Percentiles rank a stretch among this genome's conserved stretches.
These are phyloP conservation scores for Alternaria gansuensis DNA, from an alignment of 2,329 filamentous ascomycete species.

Conservation along the genomic window DNA sequence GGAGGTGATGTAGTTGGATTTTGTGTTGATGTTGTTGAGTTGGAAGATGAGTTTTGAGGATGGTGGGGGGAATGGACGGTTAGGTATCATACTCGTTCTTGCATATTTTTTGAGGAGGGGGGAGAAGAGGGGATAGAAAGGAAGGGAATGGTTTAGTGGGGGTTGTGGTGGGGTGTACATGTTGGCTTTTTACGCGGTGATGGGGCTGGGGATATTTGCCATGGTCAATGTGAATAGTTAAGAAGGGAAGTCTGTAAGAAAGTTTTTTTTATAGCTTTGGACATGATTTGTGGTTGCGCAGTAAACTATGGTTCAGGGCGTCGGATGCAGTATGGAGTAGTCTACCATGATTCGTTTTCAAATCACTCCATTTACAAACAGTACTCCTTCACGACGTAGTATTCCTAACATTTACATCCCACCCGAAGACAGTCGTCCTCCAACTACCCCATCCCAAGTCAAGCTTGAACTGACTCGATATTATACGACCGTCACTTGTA, in stretches of 20 bases:
- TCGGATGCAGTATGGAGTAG: too few species aligned
- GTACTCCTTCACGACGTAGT: not conserved
- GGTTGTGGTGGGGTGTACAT: not conserved
- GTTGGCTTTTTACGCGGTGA: not conserved
- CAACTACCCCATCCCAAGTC: not conserved
- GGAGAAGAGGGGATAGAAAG: not conserved
- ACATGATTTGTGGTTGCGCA: too few species aligned
- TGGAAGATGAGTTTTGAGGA: too few species aligned
- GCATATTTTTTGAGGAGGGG: not conserved
- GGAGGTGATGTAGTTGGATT: not conserved
- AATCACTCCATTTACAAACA: not conserved
- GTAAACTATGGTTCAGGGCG: too few species aligned
- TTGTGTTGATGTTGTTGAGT: too few species aligned
- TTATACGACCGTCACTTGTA: not conserved
- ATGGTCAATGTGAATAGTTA: too few species aligned
- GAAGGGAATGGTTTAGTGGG: not conserved
- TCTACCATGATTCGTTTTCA: conserved; percentile 1
- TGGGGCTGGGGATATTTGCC: not conserved
- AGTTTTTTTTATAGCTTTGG: too few species aligned
- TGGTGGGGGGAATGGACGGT: too few species aligned
- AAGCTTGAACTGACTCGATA: not conserved
- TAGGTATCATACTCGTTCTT: too few species aligned
- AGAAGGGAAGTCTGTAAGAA: too few species aligned
- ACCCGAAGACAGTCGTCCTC: not conserved
- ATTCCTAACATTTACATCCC: not conserved